phyloP scores from a whole-genome alignment of 1,284 basidiomycete genomes.

The Moniliophthora roreri region DNA sequence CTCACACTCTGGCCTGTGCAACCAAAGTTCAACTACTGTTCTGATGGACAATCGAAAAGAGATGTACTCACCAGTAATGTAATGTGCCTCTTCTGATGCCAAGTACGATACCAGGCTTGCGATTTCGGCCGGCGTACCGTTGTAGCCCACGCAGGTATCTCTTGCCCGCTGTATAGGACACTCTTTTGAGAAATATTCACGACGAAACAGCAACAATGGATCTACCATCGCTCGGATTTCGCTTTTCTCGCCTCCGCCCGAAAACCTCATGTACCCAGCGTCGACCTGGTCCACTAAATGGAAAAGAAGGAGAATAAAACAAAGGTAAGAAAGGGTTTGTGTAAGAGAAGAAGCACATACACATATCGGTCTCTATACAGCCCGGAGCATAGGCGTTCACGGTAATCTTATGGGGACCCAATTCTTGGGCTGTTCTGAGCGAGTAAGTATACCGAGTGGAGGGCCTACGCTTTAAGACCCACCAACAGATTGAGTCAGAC shows the following conservation, averaged over 20 bases:
- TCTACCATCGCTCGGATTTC: neutral
- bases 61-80: conserved; percentile 23
- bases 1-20: neutral
- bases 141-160: neutral
- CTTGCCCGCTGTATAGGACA: neutral
- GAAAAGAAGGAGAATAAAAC: too few relatives aligned
- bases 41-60: too few relatives aligned
- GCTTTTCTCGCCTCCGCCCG: too few relatives aligned
- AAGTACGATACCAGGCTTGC: conserved; percentile 24
- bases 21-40: too few relatives aligned
- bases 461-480: neutral
- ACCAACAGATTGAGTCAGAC: conserved; percentile 8
- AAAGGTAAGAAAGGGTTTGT: too few relatives aligned
- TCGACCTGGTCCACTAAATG: neutral
- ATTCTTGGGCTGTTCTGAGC: conserved; percentile 5
- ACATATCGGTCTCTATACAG: neutral
- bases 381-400: conserved; percentile 15
- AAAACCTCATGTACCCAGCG: too few relatives aligned
- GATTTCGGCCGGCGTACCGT: conserved; percentile 22
- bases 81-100: conserved; percentile 20
- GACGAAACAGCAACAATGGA: neutral
- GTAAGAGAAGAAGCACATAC: neutral
- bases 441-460: neutral
- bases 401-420: conserved; percentile 9
- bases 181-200: too few relatives aligned